These are phyloP conservation scores for Strigomonas culicis DNA, from an alignment of 208 protist genomes.

Conservation along the genomic window DNA sequence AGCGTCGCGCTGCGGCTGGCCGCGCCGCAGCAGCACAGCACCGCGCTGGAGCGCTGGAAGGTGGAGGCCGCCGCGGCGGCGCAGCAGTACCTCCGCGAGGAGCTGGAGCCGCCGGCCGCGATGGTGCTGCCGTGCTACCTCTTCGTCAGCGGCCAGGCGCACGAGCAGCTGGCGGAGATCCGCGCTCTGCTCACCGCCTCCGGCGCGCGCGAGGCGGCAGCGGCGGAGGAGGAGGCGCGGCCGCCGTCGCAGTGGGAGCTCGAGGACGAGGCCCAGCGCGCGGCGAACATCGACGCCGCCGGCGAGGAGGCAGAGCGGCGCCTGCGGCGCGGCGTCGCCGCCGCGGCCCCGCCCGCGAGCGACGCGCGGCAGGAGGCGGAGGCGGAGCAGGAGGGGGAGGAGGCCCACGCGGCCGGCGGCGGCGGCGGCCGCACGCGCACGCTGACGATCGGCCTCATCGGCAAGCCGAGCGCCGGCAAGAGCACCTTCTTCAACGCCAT, in stretches of 20 bases:
- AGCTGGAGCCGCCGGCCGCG: conserved; percentile 34
- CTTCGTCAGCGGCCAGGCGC: conserved; percentile 36
- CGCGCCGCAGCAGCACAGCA: conserved; percentile 20
- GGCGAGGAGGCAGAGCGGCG: conserved; percentile 25
- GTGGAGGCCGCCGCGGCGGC: conserved; percentile 28
- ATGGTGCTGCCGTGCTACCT: conserved; percentile 70
- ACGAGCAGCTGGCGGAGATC: conserved; percentile 17
- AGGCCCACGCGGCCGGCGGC: conserved; percentile 9
- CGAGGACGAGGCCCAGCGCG: conserved; percentile 37
- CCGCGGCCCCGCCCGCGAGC: conserved; percentile 13
- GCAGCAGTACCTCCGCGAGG: conserved; percentile 41
- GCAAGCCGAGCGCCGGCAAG: conserved; percentile 92
- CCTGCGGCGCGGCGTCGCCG: conserved; percentile 9
- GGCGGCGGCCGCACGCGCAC: conserved; percentile 46
- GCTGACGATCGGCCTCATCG: conserved; percentile 91
- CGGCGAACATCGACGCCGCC: conserved; percentile 28
- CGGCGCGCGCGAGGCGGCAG: conserved; percentile 14
- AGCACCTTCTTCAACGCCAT: conserved; percentile 94
- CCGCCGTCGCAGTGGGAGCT: conserved; percentile 22
- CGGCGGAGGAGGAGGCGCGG: conserved; percentile 8
- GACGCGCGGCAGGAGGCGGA: conserved; percentile 15
- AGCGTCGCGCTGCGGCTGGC: neutral
- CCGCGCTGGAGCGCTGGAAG: conserved; percentile 56
- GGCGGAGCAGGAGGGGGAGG: neutral
- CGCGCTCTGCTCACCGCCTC: conserved; percentile 29